These are phyloP conservation scores for Puccinia novopanici DNA, from an alignment of 1,284 basidiomycete species.

Conservation along the genomic window DNA sequence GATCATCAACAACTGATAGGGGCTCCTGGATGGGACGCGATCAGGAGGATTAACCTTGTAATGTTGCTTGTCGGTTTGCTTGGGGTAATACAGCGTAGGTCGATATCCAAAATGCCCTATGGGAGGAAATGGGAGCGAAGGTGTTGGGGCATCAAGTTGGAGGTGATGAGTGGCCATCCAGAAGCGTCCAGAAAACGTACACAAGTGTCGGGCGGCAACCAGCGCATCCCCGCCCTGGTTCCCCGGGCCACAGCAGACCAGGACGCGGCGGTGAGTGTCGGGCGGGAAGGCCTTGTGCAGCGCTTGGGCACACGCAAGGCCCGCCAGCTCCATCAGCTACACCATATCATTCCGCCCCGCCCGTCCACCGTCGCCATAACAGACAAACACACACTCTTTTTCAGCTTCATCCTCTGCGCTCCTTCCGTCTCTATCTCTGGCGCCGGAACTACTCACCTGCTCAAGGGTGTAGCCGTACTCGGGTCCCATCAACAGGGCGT, in stretches of 20 bases:
- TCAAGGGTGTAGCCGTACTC: constrained; percentile 19
- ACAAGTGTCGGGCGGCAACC: constrained; percentile 90
- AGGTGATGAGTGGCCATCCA: background rate
- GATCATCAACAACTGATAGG: too few species aligned
- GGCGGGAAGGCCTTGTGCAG: constrained; percentile 74
- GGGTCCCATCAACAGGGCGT: constrained; percentile 34
- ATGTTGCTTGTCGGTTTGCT: constrained; percentile 64
- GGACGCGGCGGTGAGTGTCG: constrained; percentile 70
- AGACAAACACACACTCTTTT: too few species aligned
- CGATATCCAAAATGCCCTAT: constrained; percentile 83
- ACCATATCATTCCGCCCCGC: background rate
- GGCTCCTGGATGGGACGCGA: too few species aligned
- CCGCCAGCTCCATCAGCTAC: constrained; percentile 97
- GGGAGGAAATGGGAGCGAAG: background rate
- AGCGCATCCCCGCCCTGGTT: constrained; percentile 89
- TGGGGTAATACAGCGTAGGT: constrained; percentile 85
- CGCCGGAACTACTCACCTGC: constrained; percentile 1
- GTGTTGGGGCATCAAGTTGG: background rate
- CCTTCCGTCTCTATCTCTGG: background rate
- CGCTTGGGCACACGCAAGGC: constrained; percentile 88
- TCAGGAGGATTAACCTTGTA: constrained; percentile 29
- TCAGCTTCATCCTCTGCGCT: background rate
- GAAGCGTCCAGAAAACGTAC: constrained; percentile 61
- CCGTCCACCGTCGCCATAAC: too few species aligned
- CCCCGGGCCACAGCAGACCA: constrained; percentile 94